Evolutionary conservation across 306 rosid genomes (phyloP).

Genomic region (Medicago ruthenica): DNA sequence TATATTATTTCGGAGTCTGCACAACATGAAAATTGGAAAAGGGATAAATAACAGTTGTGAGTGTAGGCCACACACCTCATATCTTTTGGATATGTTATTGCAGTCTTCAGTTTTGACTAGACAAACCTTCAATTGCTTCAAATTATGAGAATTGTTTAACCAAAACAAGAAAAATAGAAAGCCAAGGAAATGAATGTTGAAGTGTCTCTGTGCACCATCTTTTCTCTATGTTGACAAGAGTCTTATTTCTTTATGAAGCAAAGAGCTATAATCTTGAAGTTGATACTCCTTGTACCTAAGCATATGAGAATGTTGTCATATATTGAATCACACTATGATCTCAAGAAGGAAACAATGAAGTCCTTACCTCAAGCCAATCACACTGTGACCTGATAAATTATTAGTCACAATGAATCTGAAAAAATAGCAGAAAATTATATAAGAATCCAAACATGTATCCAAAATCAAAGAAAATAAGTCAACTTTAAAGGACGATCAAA

Average conservation of each 20-base stretch:
- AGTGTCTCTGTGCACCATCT: not conserved
- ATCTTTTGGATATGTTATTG: constrained; percentile 67
- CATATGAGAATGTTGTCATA: constrained; percentile 34
- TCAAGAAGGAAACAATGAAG: constrained; percentile 23
- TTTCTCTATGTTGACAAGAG: constrained; percentile 22
- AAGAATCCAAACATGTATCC: constrained; percentile 25
- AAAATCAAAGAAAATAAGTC: not conserved
- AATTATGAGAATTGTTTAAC: constrained; percentile 80
- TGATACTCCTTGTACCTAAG: constrained; percentile 93
- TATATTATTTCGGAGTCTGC: constrained; percentile 78
- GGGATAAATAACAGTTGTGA: constrained; percentile 9
- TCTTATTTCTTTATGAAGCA: constrained; percentile 83
- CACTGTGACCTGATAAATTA: constrained; percentile 83
- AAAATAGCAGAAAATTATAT: constrained; percentile 29
- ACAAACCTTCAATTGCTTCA: constrained; percentile 77
- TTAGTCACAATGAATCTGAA: constrained; percentile 89
- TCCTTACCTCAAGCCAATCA: constrained; percentile 76
- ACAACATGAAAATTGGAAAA: constrained; percentile 33
- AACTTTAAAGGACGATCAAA: not conserved
- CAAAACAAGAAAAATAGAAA: constrained; percentile 32
- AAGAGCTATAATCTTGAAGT: constrained; percentile 89
- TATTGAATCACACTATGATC: not conserved
- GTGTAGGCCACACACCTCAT: constrained; percentile 60
- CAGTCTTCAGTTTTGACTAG: constrained; percentile 89
- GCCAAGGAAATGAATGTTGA: constrained; percentile 35